Evolutionary conservation across 2,329 filamentous ascomycete genomes (phyloP), one percentile per base, ranked within the genome.

Genomic region (Penicillium glabrum): DNA sequence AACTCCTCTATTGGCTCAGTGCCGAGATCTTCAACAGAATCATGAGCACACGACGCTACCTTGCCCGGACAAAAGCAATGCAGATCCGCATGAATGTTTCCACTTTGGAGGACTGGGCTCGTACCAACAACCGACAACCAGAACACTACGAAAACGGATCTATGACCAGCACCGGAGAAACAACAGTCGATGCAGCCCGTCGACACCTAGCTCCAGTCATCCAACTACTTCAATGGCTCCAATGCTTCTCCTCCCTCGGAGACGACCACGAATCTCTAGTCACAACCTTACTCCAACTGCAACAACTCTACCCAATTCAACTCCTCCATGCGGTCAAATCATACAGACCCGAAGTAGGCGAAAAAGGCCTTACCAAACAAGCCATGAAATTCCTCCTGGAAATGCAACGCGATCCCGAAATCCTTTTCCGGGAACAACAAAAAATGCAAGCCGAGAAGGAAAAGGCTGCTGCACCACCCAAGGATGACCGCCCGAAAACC

Each of bases 41-140:
- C 74, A 96, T 99, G 90, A 93, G 90, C 29, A 97, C 96, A 69
- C 86, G 91, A 62, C 93, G 93, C 72, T 99, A 97, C 69, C 82
- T 99, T 10, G 93, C 95, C 6, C 85, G 95, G 52, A 99, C 95
- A 19, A 99, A 99, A 75, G 95, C 95, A 3, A 99, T 99, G 95
- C 95, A 99, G 73, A 98, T 99, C 66, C 90, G 95, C 64, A 98
- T 99, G 93, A 99, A 99, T 72, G 87, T 99, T 7, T 98, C 95
- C 0, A 89, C 88, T 8, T 80, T 99, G 21, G 95, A 99, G 74
- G 95, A 99, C 70, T 99, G 95, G 95, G 93, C 95, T 1, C 85
- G 93, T 29, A 83, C 86, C 16, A 99, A 99, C 75, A 98, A 96
- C 72, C 86, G 95, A 27, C 89, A 96, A 65, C 92, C 95, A 1